Evolutionary conservation across 441 rosid species (phyloP).

Genomic region (Pelargonium fulgidum): DNA sequence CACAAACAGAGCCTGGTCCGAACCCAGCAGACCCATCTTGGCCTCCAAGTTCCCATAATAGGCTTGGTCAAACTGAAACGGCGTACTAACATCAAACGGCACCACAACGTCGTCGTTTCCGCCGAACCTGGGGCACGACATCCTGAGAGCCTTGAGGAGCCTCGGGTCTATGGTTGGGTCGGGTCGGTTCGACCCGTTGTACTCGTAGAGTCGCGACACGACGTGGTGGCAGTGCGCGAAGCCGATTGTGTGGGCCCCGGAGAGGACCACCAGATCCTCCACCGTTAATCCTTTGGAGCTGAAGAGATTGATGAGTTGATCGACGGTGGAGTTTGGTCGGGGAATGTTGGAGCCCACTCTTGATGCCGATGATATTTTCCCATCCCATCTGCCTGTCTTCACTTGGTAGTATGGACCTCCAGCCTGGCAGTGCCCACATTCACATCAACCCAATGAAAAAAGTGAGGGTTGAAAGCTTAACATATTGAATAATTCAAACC

Average conservation of each 20-base stretch:
- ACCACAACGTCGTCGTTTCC: slow-evolving; percentile 35
- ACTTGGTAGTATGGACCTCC: slow-evolving; percentile 48
- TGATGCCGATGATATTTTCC: slow-evolving; percentile 43
- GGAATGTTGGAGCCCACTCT: slow-evolving; percentile 42
- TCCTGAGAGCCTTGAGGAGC: slow-evolving; percentile 43
- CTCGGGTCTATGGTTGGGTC: slow-evolving; percentile 44
- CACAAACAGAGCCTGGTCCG: slow-evolving; percentile 44
- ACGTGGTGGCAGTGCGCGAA: slow-evolving; percentile 38
- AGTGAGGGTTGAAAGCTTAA: neutral
- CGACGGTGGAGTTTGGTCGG: slow-evolving; percentile 41
- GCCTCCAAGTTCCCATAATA: slow-evolving; percentile 36
- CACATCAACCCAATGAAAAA: neutral
- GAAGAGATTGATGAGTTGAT: slow-evolving; percentile 42
- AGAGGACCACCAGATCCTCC: slow-evolving; percentile 42
- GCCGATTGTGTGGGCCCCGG: slow-evolving; percentile 45
- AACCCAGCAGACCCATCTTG: slow-evolving; percentile 41
- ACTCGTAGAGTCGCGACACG: slow-evolving; percentile 32
- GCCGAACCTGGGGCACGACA: slow-evolving; percentile 42
- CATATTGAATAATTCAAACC: neutral
- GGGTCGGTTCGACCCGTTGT: slow-evolving; percentile 36
- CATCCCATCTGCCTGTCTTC: slow-evolving; percentile 58
- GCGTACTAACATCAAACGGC: slow-evolving; percentile 53
- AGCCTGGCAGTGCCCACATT: slow-evolving; percentile 17
- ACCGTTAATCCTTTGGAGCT: slow-evolving; percentile 43
- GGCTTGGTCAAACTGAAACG: slow-evolving; percentile 43